phyloP scores from a whole-genome alignment of 352 stramenopile species.

The Blastocystis sp. region DNA sequence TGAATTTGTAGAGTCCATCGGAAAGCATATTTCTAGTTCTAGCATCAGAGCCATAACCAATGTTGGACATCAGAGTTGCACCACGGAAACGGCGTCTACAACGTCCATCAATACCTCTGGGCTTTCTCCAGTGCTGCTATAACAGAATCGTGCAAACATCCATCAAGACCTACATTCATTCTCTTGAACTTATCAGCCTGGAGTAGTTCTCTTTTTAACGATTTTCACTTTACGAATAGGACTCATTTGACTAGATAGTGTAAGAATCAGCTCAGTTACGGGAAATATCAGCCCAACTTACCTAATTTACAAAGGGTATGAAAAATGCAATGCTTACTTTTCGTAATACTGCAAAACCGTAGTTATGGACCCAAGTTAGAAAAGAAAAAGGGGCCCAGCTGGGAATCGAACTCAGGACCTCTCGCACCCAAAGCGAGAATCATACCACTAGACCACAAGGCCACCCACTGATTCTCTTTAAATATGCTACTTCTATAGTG shows the following conservation, averaged over 20 bases:
- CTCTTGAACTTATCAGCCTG: slow-evolving; percentile 72
- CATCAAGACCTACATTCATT: slow-evolving; percentile 83
- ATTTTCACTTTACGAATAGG: slow-evolving; percentile 80
- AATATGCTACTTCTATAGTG: background rate
- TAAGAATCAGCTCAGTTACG: background rate
- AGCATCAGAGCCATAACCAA: slow-evolving; percentile 97
- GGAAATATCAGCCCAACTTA: background rate
- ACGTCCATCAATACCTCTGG: slow-evolving; percentile 98
- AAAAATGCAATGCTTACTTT: background rate
- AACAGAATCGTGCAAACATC: slow-evolving; percentile 70
- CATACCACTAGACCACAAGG: slow-evolving; percentile 63
- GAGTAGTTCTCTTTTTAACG: slow-evolving; percentile 99
- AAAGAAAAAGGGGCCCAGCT: slow-evolving; percentile 53
- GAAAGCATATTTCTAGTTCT: slow-evolving; percentile 93
- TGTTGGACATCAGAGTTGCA: slow-evolving; percentile 92
- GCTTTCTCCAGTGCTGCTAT: slow-evolving; percentile 88
- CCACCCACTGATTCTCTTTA: background rate
- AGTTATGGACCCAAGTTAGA: background rate
- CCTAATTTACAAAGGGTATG: background rate
- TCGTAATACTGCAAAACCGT: background rate
- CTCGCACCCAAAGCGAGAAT: slow-evolving; percentile 63
- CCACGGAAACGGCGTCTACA: slow-evolving; percentile 98
- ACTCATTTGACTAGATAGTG: background rate
- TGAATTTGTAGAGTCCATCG: slow-evolving; percentile 96
- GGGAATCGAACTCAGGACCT: slow-evolving; percentile 62